Base-by-base conservation (phyloP, 2,329 filamentous ascomycete genomes). In the Chaetothyriales sp. region DNA sequence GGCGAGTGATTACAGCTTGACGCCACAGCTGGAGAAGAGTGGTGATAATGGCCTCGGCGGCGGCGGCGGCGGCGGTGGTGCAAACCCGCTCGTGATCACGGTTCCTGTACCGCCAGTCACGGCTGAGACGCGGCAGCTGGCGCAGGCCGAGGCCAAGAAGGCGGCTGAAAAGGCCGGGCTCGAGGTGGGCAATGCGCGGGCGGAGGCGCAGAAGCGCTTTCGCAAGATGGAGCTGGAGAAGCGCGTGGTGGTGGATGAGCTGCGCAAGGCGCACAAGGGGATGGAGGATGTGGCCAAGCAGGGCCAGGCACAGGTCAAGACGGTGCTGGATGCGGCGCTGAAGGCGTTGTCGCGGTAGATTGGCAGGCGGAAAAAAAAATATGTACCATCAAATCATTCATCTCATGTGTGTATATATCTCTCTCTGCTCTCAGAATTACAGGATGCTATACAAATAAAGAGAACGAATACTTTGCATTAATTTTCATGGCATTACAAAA, bases 201-300 rank as follows among this genome's bases (percentile, higher is more conserved):
- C 66, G 2, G 62, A 60, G n/a, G 59, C 68, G 42, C 69, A 73
- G 56, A 73, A 71, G 59, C 65, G 66, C 47, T 60, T 70, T 15
- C 67, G 71, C 52, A 66, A 68, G 48, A 61, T 70, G 65, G 64
- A 68, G 52, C 65, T 70, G 56, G 68, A 65, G 53, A 71, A 68
- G 51, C 50, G 65, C 43, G 68, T 69, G 15, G 60, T 68, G 46
- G 67, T 67, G 26, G 71, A 73, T 59, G 69, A 72, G 57, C 57
- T 70, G 51, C 64, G 65, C 47, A 73, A 69, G 57, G 69, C 70
- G 20, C 65, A 70, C 51, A 68, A 69, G 53, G 63, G 67, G 54
- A 72, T 73, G 70, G 70, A 73, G 57, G 72, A 70, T 54, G 53
- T 69, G 44, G 65, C 67, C 18, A 68, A 70, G 46, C 71, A 68